Percentiles rank a stretch among this genome's conserved stretches.
Conservation (phyloP, 2,329 filamentous ascomycete genomes). For the Curvularia hawaiiensis region DNA sequence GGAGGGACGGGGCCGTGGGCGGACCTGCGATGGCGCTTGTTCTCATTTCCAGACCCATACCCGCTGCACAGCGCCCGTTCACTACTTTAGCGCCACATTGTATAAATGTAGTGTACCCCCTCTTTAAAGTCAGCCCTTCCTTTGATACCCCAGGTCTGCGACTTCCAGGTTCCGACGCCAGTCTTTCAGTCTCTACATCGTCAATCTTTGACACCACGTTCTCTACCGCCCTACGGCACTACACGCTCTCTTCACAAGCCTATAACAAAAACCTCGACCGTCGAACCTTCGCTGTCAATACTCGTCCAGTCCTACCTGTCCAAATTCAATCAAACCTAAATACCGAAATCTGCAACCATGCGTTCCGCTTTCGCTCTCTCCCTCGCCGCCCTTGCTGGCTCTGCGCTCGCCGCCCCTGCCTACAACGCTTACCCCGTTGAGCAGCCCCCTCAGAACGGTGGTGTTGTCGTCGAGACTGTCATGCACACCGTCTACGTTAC, state of each 20-base stretch:
- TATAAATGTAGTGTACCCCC: constrained; percentile 36
- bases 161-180: constrained; percentile 43
- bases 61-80: constrained; percentile 22
- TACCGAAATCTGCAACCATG: constrained; percentile 35
- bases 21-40: constrained; percentile 27
- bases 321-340: constrained; percentile 3
- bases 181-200: constrained; percentile 33
- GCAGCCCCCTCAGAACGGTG: constrained; percentile 20
- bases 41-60: constrained; percentile 31
- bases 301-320: constrained; percentile 16
- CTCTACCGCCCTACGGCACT: constrained; percentile 39
- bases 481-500: constrained; percentile 34
- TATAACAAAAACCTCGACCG: constrained; percentile 19
- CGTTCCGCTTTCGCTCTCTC: constrained; percentile 29
- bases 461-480: constrained; percentile 36
- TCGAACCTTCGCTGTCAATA: constrained; percentile 27
- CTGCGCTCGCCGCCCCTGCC: constrained; percentile 34
- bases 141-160: constrained; percentile 37
- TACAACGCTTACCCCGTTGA: constrained; percentile 2
- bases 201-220: constrained; percentile 41
- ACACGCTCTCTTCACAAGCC: constrained; percentile 28
- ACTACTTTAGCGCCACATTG: constrained; percentile 19
- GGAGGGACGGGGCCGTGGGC: constrained; percentile 29
- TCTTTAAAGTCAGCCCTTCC: constrained; percentile 15
- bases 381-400: constrained; percentile 40